phyloP scores from a whole-genome alignment of 1,139 yeast species.

The Lipomyces yarrowii region DNA sequence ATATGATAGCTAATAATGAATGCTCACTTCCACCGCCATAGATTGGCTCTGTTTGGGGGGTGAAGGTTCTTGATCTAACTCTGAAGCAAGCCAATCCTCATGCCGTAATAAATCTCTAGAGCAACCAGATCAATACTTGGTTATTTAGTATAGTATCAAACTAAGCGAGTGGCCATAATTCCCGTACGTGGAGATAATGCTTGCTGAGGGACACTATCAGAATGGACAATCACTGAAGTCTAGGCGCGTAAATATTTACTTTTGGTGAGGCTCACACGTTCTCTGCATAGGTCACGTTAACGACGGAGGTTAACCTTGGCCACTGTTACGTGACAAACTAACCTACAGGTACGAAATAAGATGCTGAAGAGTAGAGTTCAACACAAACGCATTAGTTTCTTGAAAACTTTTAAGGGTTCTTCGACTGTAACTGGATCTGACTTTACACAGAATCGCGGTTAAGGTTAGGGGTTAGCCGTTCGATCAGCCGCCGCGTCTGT shows the following conservation, averaged over 20 bases:
- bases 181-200: not conserved
- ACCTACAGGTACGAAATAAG: too few relatives aligned
- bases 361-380: too few relatives aligned
- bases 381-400: too few relatives aligned
- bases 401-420: too few relatives aligned
- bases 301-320: not conserved
- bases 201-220: too few relatives aligned
- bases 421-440: too few relatives aligned
- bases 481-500: too few relatives aligned
- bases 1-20: not conserved
- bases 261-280: not conserved
- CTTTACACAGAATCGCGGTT: too few relatives aligned
- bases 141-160: not conserved
- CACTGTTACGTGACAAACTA: too few relatives aligned
- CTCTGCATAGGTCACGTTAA: not conserved
- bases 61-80: not conserved
- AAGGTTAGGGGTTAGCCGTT: too few relatives aligned
- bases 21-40: not conserved
- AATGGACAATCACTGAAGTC: not conserved
- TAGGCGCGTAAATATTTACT: conserved; percentile 1
- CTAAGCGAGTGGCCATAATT: not conserved
- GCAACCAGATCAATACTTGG: not conserved
- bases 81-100: not conserved
- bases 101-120: not conserved
- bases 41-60: not conserved